Conservation (phyloP, 1,284 basidiomycete genomes). For the Tranzscheliella williamsii region DNA sequence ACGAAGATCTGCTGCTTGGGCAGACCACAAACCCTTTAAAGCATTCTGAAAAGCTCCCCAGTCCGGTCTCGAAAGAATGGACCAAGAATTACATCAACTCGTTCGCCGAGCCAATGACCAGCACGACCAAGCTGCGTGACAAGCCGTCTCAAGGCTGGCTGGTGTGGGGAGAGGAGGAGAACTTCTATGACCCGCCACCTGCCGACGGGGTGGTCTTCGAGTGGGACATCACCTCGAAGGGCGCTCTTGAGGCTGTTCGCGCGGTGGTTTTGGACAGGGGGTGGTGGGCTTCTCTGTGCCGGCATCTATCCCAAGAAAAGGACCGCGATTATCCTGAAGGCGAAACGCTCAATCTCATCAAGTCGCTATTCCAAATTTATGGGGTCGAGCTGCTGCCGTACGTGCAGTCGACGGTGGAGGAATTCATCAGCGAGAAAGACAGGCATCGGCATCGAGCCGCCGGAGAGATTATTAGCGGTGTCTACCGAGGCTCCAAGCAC, state of each 20-base stretch:
- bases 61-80: constrained; percentile 62
- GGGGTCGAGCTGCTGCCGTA: constrained; percentile 67
- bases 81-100: constrained; percentile 67
- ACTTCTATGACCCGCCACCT: constrained; percentile 69
- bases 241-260: constrained; percentile 69
- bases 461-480: constrained; percentile 80
- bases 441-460: constrained; percentile 90
- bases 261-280: constrained; percentile 65
- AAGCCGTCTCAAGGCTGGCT: constrained; percentile 83
- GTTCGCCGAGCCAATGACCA: constrained; percentile 61
- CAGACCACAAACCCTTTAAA: constrained; percentile 77
- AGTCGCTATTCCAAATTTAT: constrained; percentile 66
- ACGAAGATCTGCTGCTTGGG: constrained; percentile 76
- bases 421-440: constrained; percentile 71
- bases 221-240: constrained; percentile 72
- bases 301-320: constrained; percentile 56
- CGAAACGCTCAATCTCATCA: constrained; percentile 64
- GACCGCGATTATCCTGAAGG: constrained; percentile 51
- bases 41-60: constrained; percentile 56
- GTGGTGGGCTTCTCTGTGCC: constrained; percentile 68
- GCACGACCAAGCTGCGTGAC: constrained; percentile 70
- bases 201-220: constrained; percentile 66
- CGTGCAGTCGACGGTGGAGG: constrained; percentile 68
- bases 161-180: constrained; percentile 74
- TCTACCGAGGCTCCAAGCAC: constrained; percentile 79